phyloP scores from a whole-genome alignment of 2,329 filamentous ascomycete genomes.

The Alternaria sp. region DNA sequence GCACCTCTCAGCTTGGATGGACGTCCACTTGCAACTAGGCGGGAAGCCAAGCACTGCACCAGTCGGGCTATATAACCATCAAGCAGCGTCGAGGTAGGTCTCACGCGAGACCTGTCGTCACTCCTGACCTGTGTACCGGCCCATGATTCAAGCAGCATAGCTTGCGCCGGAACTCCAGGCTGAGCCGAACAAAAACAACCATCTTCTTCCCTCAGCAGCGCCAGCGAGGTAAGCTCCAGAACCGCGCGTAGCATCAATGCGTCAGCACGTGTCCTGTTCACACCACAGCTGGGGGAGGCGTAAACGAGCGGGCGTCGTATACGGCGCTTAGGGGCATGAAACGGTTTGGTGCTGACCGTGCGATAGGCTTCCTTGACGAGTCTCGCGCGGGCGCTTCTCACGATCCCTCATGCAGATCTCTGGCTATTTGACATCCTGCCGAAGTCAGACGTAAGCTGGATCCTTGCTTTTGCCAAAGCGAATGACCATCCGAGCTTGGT shows the following conservation, averaged over 20 bases:
- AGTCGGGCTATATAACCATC: conserved; percentile 3
- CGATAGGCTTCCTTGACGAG: conserved; percentile 35
- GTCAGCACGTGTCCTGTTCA: conserved; percentile 8
- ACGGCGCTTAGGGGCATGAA: conserved; percentile 21
- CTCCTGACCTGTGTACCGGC: background rate
- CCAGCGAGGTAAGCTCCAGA: conserved; percentile 28
- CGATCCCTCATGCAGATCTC: conserved; percentile 43
- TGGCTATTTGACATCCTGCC: conserved; percentile 40
- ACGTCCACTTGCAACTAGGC: conserved; percentile 27
- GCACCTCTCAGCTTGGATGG: conserved; percentile 38
- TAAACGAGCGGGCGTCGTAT: conserved; percentile 7
- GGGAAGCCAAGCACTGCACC: conserved; percentile 32
- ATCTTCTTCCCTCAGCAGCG: conserved; percentile 16
- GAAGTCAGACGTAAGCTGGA: conserved; percentile 44
- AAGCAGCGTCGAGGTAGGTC: background rate
- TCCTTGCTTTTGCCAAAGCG: conserved; percentile 47
- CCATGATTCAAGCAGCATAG: conserved; percentile 9
- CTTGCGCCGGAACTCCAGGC: conserved; percentile 15
- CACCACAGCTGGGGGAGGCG: conserved; percentile 12
- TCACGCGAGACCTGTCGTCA: background rate
- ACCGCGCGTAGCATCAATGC: conserved; percentile 16
- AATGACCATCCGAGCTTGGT: conserved; percentile 45
- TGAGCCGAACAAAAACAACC: conserved; percentile 21
- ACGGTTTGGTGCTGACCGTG: conserved; percentile 30
- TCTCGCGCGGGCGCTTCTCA: conserved; percentile 32